A percentile compares a stretch with the other conserved stretches of the same genome.
Conservation (phyloP, 2,329 filamentous ascomycete species). For the Microcyclospora tardicrescens region DNA sequence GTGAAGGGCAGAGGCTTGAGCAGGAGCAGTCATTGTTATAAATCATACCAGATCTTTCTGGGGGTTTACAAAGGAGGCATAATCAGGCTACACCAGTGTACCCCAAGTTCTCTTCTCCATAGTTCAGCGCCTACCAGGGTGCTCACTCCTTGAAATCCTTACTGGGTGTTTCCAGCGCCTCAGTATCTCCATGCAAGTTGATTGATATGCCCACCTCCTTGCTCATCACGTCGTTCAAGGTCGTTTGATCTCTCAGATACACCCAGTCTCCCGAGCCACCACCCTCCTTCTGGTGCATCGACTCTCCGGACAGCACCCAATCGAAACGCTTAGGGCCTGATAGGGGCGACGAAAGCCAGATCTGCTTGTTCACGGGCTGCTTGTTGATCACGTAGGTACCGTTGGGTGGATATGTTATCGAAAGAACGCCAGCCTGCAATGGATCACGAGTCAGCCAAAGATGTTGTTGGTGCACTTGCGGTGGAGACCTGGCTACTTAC, state of each 20-base stretch:
- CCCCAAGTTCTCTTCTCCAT: too few species aligned
- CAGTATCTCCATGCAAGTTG: slow-evolving; percentile 16
- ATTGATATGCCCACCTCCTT: slow-evolving; percentile 63
- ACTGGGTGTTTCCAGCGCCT: slow-evolving; percentile 12
- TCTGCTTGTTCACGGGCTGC: slow-evolving; percentile 92
- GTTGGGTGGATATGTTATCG: slow-evolving; percentile 52
- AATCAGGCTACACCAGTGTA: too few species aligned
- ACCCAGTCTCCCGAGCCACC: slow-evolving; percentile 68
- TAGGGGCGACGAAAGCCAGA: slow-evolving; percentile 87
- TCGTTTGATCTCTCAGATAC: slow-evolving; percentile 71
- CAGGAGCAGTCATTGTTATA: too few species aligned
- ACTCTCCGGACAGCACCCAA: slow-evolving; percentile 63
- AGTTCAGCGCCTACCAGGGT: too few species aligned
- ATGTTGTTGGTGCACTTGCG: slow-evolving; percentile 1
- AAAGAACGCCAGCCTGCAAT: slow-evolving; percentile 69
- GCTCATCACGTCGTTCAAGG: slow-evolving; percentile 57
- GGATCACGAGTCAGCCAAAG: slow-evolving; percentile 3
- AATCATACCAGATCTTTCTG: too few species aligned
- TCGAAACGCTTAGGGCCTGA: slow-evolving; percentile 91
- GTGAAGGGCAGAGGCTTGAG: too few species aligned
- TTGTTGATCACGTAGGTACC: slow-evolving; percentile 96
- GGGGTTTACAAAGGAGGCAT: too few species aligned
- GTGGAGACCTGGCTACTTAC: slow-evolving; percentile 40
- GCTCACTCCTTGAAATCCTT: slow-evolving; percentile 16
- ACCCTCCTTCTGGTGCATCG: slow-evolving; percentile 67